Conservation (phyloP, 805 yeast species). For the Tanozyma kutaoensis region DNA sequence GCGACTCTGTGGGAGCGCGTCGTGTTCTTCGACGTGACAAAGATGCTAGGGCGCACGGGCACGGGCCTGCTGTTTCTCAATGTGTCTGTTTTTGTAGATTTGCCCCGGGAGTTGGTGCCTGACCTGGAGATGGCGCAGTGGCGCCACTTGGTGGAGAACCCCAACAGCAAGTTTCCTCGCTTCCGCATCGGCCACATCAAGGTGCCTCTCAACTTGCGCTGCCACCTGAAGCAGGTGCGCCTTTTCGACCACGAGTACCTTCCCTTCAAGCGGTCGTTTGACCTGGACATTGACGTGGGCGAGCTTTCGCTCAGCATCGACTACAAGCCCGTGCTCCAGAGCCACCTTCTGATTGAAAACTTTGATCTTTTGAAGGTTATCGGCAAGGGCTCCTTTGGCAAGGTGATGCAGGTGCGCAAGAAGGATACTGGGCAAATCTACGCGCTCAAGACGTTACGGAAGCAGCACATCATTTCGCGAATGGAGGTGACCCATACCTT, state of each 20-base stretch:
- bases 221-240: slow-evolving; percentile 37
- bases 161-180: slow-evolving; percentile 39
- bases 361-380: slow-evolving; percentile 89
- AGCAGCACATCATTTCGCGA: slow-evolving; percentile 86
- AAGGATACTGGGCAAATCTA: slow-evolving; percentile 91
- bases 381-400: slow-evolving; percentile 97
- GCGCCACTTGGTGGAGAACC: slow-evolving; percentile 17
- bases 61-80: slow-evolving; percentile 26
- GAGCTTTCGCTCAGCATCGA: slow-evolving; percentile 52
- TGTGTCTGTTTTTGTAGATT: slow-evolving; percentile 65
- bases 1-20: slow-evolving; percentile 80
- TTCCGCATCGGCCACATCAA: slow-evolving; percentile 63
- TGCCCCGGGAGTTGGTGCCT: slow-evolving; percentile 53
- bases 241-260: slow-evolving; percentile 48
- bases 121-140: slow-evolving; percentile 17
- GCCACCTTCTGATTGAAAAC: slow-evolving; percentile 75
- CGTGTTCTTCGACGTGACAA: slow-evolving; percentile 75
- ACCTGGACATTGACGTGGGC: slow-evolving; percentile 27
- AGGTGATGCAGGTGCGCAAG: slow-evolving; percentile 96
- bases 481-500: slow-evolving; percentile 93
- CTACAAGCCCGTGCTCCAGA: slow-evolving; percentile 47
- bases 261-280: slow-evolving; percentile 15
- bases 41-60: slow-evolving; percentile 18
- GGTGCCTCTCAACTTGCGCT: slow-evolving; percentile 43
- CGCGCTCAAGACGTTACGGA: slow-evolving; percentile 87